These are phyloP conservation scores for Protomyces gravidus DNA, from an alignment of 1,139 yeast genomes.

Conservation along the genomic window DNA sequence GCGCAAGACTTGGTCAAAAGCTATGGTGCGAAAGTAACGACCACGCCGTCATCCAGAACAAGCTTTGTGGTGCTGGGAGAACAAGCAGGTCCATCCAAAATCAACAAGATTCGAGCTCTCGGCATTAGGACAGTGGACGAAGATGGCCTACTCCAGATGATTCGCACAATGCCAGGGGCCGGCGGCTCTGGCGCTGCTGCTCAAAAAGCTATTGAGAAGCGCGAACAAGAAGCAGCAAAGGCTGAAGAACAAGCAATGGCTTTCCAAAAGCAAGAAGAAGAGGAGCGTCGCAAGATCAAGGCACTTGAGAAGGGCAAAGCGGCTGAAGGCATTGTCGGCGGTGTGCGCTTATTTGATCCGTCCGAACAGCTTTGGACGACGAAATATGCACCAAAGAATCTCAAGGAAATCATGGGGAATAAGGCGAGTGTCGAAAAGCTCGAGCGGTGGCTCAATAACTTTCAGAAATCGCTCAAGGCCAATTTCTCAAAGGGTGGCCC, in stretches of 20 bases:
- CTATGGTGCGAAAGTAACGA: slow-evolving; percentile 92
- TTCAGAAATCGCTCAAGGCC: slow-evolving; percentile 54
- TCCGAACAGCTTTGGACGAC: slow-evolving; percentile 68
- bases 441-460: slow-evolving; percentile 67
- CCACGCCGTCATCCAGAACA: slow-evolving; percentile 80
- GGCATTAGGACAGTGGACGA: slow-evolving; percentile 79
- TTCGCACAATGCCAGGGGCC: slow-evolving; percentile 78
- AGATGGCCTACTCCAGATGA: slow-evolving; percentile 72
- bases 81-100: slow-evolving; percentile 96
- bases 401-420: slow-evolving; percentile 85
- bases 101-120: slow-evolving; percentile 67
- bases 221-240: slow-evolving; percentile 54
- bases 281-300: slow-evolving; percentile 8
- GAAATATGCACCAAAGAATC: slow-evolving; percentile 76
- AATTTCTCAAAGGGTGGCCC: slow-evolving; percentile 56
- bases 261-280: slow-evolving; percentile 37
- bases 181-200: slow-evolving; percentile 86
- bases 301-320: slow-evolving; percentile 33
- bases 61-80: slow-evolving; percentile 86
- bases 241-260: slow-evolving; percentile 44
- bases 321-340: slow-evolving; percentile 42
- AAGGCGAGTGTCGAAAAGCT: slow-evolving; percentile 67
- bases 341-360: slow-evolving; percentile 35
- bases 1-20: slow-evolving; percentile 72
- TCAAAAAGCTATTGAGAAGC: slow-evolving; percentile 61